Base-by-base conservation (phyloP, 108 stramenopile species). In the Cyclotella sp. region DNA sequence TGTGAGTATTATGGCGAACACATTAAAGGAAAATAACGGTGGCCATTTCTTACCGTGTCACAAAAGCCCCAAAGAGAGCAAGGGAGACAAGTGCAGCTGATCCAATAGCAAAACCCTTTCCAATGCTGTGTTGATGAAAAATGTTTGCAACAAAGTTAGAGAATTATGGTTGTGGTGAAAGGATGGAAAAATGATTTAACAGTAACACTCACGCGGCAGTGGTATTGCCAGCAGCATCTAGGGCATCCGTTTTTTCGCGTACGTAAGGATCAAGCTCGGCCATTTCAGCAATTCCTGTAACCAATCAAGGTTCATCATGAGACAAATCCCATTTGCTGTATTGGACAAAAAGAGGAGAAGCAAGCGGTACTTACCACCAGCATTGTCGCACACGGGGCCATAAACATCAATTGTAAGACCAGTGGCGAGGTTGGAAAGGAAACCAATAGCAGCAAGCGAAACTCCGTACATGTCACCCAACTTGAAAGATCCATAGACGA, bases 81-180 rank as follows among this genome's bases (percentile, higher is more conserved):
- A 99, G 87, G 34, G 98, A 98, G 29, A 98, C 97, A 74, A 99
- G 93, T n/a, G 97, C 98, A 61, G 98, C 98, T 41, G 97, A 98
- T 58, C 98, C 98, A 74, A 99, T 99, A 46, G 98, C 98, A 72
- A 99, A 99, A 42, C 98, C 98, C 91, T 99, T 99, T 86, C 98
- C 98, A 70, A 98, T 98, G 34, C 67, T 68, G 15, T 14, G 49
- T 51, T 19, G 18, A 3, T 6, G 49, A 51, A 51, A 8, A 19
- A 18, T 18, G 1, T 18, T 19, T 18, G 49, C n/a, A 51, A 51
- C 49, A 19, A 51, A 18, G 8, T 19, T 8, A 51, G 3, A 51
- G 19, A 6, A 1, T 18, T 19, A 6, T 24, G 55, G 22, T 19
- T 3, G 1, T 55, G 1, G 24, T 24, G n/a, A 55, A 24, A 24